Evolutionary conservation across 257 asterid genomes (phyloP).

Genomic region (Voacanga thouarsii): DNA sequence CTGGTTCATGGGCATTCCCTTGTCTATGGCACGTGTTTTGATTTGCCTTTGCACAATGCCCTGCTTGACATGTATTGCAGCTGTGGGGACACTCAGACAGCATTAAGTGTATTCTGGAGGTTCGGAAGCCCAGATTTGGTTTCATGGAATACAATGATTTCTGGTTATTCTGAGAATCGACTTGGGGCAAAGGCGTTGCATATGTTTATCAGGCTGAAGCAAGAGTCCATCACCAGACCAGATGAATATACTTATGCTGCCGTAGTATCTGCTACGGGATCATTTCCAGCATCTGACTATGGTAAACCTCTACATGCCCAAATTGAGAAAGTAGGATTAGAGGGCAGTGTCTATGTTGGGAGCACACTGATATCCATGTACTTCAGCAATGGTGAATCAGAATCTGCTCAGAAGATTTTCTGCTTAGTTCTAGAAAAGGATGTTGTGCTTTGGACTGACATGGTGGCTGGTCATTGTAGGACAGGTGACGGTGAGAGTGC

Average conservation of each 20-base stretch:
- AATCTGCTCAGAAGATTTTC: constrained; percentile 55
- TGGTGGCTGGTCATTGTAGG: constrained; percentile 77
- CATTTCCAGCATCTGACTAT: constrained; percentile 42
- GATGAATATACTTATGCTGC: constrained; percentile 80
- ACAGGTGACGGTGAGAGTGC: constrained; percentile 63
- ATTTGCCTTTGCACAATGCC: constrained; percentile 71
- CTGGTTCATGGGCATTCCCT: constrained; percentile 55
- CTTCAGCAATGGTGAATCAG: constrained; percentile 46
- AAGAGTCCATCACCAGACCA: constrained; percentile 32
- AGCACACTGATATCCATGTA: constrained; percentile 71
- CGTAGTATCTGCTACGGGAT: constrained; percentile 42
- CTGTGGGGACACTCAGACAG: constrained; percentile 49
- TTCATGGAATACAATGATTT: constrained; percentile 84
- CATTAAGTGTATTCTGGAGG: constrained; percentile 41
- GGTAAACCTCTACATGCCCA: constrained; percentile 81
- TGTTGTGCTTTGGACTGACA: constrained; percentile 80
- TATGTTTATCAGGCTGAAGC: constrained; percentile 42
- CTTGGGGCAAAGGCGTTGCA: constrained; percentile 56
- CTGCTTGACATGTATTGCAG: constrained; percentile 78
- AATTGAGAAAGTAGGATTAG: constrained; percentile 58
- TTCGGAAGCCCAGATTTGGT: constrained; percentile 62
- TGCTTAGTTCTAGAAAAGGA: constrained; percentile 45
- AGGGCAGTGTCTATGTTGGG: constrained; percentile 38
- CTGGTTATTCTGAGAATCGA: constrained; percentile 65
- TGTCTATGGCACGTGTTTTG: constrained; percentile 39